Evolutionary conservation across 495 filamentous ascomycete species (phyloP).

Genomic region (Daldinia concentrica): DNA sequence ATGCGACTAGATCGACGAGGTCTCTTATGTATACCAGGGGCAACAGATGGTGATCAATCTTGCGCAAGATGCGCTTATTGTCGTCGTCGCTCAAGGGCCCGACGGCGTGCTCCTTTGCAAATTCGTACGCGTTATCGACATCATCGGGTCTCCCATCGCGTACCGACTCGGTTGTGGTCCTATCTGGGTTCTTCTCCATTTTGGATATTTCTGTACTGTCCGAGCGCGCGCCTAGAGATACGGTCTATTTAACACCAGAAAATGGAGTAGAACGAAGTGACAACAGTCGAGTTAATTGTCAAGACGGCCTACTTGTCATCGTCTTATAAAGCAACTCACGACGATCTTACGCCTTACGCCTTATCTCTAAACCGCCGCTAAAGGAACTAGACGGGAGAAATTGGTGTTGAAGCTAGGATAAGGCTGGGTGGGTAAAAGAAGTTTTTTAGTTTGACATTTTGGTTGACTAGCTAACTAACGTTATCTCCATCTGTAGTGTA

Average conservation of each 20-base stretch:
- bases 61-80: constrained; percentile 59
- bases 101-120: constrained; percentile 49
- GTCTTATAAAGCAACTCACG: background rate
- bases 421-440: background rate
- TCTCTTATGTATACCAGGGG: constrained; percentile 53
- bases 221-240: background rate
- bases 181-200: constrained; percentile 26
- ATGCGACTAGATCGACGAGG: background rate
- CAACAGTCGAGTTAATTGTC: background rate
- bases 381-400: background rate
- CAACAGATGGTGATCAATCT: constrained; percentile 63
- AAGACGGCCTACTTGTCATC: background rate
- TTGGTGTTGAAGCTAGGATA: background rate
- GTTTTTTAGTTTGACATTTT: background rate
- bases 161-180: constrained; percentile 14
- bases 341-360: background rate
- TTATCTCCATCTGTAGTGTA: background rate
- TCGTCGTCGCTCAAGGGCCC: constrained; percentile 53
- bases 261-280: background rate
- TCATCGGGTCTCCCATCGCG: constrained; percentile 27
- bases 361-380: background rate
- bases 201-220: background rate
- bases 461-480: background rate
- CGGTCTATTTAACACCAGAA: background rate
- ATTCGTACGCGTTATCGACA: constrained; percentile 55